Evolutionary conservation across 2,329 filamentous ascomycete genomes (phyloP), one percentile per base, ranked within the genome.

Genomic region (Penicillium paneum): DNA sequence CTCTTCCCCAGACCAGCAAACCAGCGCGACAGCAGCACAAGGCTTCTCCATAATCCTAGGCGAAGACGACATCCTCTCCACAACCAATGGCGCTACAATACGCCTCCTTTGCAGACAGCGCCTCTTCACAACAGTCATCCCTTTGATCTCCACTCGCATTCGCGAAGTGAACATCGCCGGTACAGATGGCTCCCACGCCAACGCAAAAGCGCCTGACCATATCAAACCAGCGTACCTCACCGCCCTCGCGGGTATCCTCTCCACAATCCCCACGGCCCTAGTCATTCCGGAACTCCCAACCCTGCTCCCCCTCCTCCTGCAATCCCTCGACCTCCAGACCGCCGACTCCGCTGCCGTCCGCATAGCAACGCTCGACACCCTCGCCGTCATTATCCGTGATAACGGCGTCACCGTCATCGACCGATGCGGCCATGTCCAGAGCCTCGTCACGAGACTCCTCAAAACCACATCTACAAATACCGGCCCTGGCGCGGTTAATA

Each of bases 21-120:
- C 79, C 39, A 83, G 82, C 45, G 73, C 71, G 38, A 75, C 73
- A 12, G 76, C 82, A 34, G 81, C 84, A 1, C 78, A 79, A 44
- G 79, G 81, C 26, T 88, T 88, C 62, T 71, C 78, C 13, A 80
- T 81, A 8, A 76, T 88, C 3, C 76, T 88, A 5, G 76, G 81
- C 26, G 78, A 83, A 2, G 83, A 87, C 60, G 82, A 86, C 57
- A 73, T 88, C 21, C 71, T 88, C 34, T 83, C 78, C 12, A 79
- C 82, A 56, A 71, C 78, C 35, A 88, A 88, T 61, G 80, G 83
- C 57, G 86, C 84, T 56, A 78, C 79, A 17, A 80, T 88, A 35
- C 81, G 84, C 3, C 76, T 84, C 3, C 75, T 88, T 2, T 80
- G 83, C 60, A 86, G 84, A 64, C 85, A 88, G 63, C 83, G 82